phyloP scores from a whole-genome alignment of 192 early-diverging fungal genomes.

The Podila epigama region DNA sequence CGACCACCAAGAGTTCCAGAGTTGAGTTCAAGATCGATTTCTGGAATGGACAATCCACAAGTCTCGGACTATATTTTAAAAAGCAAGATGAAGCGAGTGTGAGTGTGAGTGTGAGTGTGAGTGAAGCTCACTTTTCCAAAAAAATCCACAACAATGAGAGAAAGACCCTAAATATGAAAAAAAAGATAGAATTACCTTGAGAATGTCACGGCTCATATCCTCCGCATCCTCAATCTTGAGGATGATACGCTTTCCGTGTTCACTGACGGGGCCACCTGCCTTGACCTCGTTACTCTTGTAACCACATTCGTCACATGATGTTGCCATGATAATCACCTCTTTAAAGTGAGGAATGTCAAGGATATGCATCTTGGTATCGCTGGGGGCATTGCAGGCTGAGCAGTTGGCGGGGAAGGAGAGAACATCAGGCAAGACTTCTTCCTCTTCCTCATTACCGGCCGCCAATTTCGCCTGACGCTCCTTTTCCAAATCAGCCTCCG shows the following conservation, averaged over 20 bases:
- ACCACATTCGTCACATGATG: constrained; percentile 88
- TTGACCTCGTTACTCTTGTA: constrained; percentile 98
- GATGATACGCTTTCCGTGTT: constrained; percentile 80
- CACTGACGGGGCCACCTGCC: constrained; percentile 87
- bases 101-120: background rate
- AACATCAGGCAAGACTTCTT: constrained; percentile 74
- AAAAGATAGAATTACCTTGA: constrained; percentile 77
- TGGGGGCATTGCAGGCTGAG: constrained; percentile 78
- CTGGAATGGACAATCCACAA: constrained; percentile 88
- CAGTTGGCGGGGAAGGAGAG: constrained; percentile 86
- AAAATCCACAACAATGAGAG: background rate
- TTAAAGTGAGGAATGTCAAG: constrained; percentile 96
- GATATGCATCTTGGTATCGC: constrained; percentile 91
- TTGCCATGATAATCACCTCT: constrained; percentile 95
- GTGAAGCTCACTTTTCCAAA: background rate
- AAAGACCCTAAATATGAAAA: background rate
- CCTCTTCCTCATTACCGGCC: constrained; percentile 54
- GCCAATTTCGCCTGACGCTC: constrained; percentile 14
- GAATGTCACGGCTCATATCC: constrained; percentile 90
- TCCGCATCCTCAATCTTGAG: constrained; percentile 84
- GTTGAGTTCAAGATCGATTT: constrained; percentile 86
- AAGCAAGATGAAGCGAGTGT: background rate
- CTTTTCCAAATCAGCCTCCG: constrained; percentile 31
- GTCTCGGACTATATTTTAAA: constrained; percentile 77
- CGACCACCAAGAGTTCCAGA: constrained; percentile 92